Evolutionary conservation across 768 basidiomycete species (phyloP), one percentile per base, ranked within the genome.

Genomic region (Dictyophora rubrovolvata): DNA sequence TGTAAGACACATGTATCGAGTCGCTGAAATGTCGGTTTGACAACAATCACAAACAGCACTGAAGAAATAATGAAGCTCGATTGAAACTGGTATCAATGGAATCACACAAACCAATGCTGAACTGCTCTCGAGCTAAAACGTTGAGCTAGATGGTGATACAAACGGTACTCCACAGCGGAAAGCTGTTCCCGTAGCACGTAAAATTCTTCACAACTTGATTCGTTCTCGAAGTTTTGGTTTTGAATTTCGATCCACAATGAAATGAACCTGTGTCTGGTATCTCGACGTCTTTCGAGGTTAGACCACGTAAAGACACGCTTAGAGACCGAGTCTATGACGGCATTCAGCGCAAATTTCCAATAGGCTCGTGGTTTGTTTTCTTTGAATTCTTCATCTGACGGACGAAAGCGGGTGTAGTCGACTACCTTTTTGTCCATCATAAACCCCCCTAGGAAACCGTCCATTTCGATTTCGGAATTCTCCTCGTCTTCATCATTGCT

Each of bases 271-370:
- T 12, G 42, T 4, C 42, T 12, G 42, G 4, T 9, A n/a, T 42
- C 42, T 42, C 42, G 63, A 11, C 73, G 64, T 53, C 67, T 60
- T 53, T 64, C 62, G 64, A 73, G 68, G 60, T 64, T 69, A 2
- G 62, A 54, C 70, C 69, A 71, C 2, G 70, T 67, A 66, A 68
- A 71, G 9, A 56, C 36, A 33, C 62, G 60, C 37, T 62, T 61
- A 12, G 68, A 66, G 9, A 67, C 64, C 10, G 64, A 49, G 54
- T 68, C 58, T 35, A 57, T 48, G 12, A 65, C 63, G 14, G 69
- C 67, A 0, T 63, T 56, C 16, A 66, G 54, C 0, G 73, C 74
- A 53, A 69, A 74, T 7, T 58, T 64, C 73, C 73, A 75, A 7
- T 70, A 59, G 0, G 71, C 67, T 1, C 64, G 61, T n/a, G 68